Evolutionary conservation across 2,329 filamentous ascomycete genomes (phyloP).

Genomic region (Botrytis galanthina): DNA sequence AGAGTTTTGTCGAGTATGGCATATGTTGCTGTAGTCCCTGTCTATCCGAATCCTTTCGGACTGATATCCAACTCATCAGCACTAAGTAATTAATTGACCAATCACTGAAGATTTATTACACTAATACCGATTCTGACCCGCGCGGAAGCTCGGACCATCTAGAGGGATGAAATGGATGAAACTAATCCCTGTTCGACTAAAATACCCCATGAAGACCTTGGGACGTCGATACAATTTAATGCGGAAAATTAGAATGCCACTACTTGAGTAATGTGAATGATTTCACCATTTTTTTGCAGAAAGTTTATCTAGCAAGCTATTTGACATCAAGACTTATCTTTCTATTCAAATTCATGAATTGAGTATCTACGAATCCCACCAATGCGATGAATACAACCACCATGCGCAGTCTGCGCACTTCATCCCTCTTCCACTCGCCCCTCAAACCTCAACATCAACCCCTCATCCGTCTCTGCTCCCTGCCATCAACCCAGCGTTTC

Average conservation of each 20-base stretch:
- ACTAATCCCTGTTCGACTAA: not conserved
- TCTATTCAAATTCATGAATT: not conserved
- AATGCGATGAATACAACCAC: constrained; percentile 34
- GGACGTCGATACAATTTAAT: not conserved
- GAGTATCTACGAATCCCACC: not conserved
- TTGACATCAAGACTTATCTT: not conserved
- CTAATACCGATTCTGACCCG: not conserved
- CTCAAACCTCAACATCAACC: constrained; percentile 40
- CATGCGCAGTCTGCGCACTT: constrained; percentile 33
- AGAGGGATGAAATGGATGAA: not conserved
- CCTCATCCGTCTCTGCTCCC: constrained; percentile 38
- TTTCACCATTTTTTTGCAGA: not conserved
- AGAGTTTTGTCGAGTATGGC: not conserved
- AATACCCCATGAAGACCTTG: constrained; percentile 7
- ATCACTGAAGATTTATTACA: not conserved
- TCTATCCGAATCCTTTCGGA: not conserved
- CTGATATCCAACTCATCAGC: not conserved
- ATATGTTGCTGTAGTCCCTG: not conserved
- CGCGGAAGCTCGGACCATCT: not conserved
- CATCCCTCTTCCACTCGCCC: constrained; percentile 23
- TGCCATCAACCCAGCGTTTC: constrained; percentile 40
- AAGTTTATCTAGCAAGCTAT: not conserved
- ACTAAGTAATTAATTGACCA: not conserved
- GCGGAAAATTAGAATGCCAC: constrained; percentile 17
- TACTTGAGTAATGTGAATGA: not conserved